Evolutionary conservation across 2,329 filamentous ascomycete species (phyloP).

Genomic region (Colletotrichum navitas): DNA sequence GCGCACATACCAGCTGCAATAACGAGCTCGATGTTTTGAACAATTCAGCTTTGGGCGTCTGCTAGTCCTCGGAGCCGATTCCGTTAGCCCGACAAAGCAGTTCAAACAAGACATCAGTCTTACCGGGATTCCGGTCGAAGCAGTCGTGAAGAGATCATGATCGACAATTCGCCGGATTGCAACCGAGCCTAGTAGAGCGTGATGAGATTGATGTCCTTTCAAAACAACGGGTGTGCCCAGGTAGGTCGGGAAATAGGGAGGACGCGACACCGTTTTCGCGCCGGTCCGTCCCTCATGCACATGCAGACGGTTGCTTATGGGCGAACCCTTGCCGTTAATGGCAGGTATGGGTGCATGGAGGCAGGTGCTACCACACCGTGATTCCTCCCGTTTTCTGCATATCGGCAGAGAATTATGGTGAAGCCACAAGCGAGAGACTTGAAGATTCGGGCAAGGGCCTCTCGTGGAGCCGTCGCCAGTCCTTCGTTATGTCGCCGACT

Average conservation of each 20-base stretch:
- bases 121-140: neutral
- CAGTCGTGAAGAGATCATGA: neutral
- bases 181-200: neutral
- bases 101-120: neutral
- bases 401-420: neutral
- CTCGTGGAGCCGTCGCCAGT: neutral
- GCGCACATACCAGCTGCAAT: neutral
- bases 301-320: constrained; percentile 36
- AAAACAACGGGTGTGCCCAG: neutral
- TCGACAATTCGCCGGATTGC: neutral
- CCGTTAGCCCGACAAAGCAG: neutral
- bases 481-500: neutral
- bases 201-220: constrained; percentile 1
- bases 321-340: constrained; percentile 28
- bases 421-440: neutral
- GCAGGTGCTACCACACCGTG: constrained; percentile 23
- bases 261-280: constrained; percentile 29
- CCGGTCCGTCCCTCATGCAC: constrained; percentile 39
- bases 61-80: neutral
- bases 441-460: neutral
- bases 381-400: neutral
- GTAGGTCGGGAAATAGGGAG: constrained; percentile 8
- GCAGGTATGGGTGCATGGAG: constrained; percentile 27
- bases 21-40: neutral
- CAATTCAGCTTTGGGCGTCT: neutral